phyloP scores from a whole-genome alignment of 495 filamentous ascomycete species.

The Penicillium taxi region DNA sequence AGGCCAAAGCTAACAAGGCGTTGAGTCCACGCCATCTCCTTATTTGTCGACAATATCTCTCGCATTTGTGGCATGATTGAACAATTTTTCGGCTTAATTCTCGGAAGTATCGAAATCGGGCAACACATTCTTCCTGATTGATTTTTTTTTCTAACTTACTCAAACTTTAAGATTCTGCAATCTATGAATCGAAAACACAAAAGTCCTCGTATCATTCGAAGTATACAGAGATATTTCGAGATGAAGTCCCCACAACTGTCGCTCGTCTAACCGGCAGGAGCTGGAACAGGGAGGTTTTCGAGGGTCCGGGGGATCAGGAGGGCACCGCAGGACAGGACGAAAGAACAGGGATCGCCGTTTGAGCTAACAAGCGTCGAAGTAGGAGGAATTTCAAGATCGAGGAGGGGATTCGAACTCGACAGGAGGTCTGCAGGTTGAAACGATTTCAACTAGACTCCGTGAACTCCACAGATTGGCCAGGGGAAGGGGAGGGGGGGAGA shows the following conservation, averaged over 20 bases:
- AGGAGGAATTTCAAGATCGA: slow-evolving; percentile 33
- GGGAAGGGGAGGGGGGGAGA: slow-evolving; percentile 42
- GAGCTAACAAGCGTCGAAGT: slow-evolving; percentile 43
- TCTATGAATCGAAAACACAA: slow-evolving; percentile 15
- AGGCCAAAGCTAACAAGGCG: no score
- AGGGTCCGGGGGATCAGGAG: slow-evolving; percentile 23
- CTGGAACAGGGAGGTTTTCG: slow-evolving; percentile 37
- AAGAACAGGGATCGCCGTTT: slow-evolving; percentile 35
- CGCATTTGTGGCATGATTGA: no score
- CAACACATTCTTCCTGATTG: not conserved
- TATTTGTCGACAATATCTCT: no score
- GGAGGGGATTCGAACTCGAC: slow-evolving; percentile 41
- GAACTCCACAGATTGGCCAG: slow-evolving; percentile 46
- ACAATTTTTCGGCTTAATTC: no score
- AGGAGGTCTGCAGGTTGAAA: slow-evolving; percentile 24
- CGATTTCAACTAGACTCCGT: slow-evolving; percentile 31
- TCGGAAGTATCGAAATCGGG: no score
- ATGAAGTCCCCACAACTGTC: slow-evolving; percentile 28
- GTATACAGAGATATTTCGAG: slow-evolving; percentile 17
- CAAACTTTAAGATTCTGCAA: slow-evolving; percentile 24
- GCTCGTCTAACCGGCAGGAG: slow-evolving; percentile 44
- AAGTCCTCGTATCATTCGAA: slow-evolving; percentile 20
- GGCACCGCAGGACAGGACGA: slow-evolving; percentile 28
- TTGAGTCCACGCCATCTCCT: no score
- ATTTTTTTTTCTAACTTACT: slow-evolving; percentile 23